A percentile compares a stretch with the other conserved stretches of the same genome.
phyloP scores from a whole-genome alignment of 2,329 filamentous ascomycete species.

The Colletotrichum lentis region DNA sequence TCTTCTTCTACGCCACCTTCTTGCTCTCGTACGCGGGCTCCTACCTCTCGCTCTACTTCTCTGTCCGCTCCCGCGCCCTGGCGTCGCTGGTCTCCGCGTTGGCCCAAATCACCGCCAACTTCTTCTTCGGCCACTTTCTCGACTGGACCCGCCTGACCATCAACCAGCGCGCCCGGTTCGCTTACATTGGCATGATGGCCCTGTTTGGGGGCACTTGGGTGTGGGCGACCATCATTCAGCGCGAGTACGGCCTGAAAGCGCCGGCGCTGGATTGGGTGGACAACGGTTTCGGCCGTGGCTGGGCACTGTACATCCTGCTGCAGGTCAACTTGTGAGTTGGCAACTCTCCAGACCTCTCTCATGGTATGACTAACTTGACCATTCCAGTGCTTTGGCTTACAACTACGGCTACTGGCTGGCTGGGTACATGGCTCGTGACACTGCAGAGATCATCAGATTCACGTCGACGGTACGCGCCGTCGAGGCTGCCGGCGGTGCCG shows the following conservation, averaged over 20 bases:
- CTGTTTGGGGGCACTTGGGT: constrained; percentile 40
- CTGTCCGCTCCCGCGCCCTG: constrained; percentile 38
- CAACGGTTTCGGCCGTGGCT: constrained; percentile 40
- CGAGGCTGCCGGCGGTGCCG: constrained; percentile 28
- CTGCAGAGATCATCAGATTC: constrained; percentile 25
- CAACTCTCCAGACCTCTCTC: no score
- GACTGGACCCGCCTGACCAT: constrained; percentile 39
- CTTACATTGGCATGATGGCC: constrained; percentile 40
- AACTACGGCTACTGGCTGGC: constrained; percentile 33
- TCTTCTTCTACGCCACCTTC: constrained; percentile 32
- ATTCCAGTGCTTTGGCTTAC: constrained; percentile 12
- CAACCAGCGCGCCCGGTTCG: constrained; percentile 36
- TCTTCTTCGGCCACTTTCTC: constrained; percentile 41
- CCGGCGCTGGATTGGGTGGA: constrained; percentile 38
- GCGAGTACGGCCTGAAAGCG: constrained; percentile 32
- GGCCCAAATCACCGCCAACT: constrained; percentile 39
- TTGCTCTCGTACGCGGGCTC: constrained; percentile 40
- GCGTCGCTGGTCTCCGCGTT: constrained; percentile 39
- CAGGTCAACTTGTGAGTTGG: constrained; percentile 32
- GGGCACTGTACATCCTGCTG: constrained; percentile 41
- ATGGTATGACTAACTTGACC: not conserved
- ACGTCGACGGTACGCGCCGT: constrained; percentile 31
- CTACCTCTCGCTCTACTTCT: constrained; percentile 40
- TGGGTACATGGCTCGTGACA: constrained; percentile 25
- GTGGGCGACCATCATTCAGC: constrained; percentile 41